These are phyloP conservation scores for Quercus ilex DNA, from an alignment of 306 rosid genomes.

Conservation along the genomic window DNA sequence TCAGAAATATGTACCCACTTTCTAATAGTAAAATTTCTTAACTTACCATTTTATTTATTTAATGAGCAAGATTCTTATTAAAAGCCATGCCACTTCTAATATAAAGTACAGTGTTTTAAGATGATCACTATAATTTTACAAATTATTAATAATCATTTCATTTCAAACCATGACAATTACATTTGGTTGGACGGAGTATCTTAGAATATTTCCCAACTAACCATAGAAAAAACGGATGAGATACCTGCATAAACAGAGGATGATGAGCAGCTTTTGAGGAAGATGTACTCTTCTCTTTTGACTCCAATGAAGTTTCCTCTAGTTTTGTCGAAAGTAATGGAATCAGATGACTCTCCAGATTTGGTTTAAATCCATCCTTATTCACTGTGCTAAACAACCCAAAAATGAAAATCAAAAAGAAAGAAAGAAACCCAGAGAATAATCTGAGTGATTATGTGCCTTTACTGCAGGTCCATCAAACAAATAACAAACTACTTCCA, in stretches of 20 bases:
- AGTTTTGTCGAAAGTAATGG: constrained; percentile 75
- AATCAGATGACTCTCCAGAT: constrained; percentile 83
- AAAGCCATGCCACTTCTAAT: too few species aligned
- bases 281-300: constrained; percentile 48
- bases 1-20: too few species aligned
- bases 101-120: too few species aligned
- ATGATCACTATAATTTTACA: too few species aligned
- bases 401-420: constrained; percentile 10
- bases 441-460: neutral
- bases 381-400: constrained; percentile 79
- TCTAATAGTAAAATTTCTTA: too few species aligned
- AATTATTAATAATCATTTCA: too few species aligned
- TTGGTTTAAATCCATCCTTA: constrained; percentile 93
- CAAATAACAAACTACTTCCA: neutral
- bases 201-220: neutral
- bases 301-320: constrained; percentile 55
- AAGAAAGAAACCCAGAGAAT: neutral
- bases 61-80: too few species aligned
- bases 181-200: too few species aligned
- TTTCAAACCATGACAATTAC: too few species aligned
- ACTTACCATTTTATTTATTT: too few species aligned
- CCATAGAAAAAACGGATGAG: constrained; percentile 3
- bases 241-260: constrained; percentile 74
- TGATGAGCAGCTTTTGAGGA: constrained; percentile 67
- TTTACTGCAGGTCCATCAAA: neutral